A percentile compares a stretch with the other conserved stretches of the same genome.
These are phyloP conservation scores for Vaccinium vitisidaea DNA, from an alignment of 148 eudicot species.

Conservation along the genomic window DNA sequence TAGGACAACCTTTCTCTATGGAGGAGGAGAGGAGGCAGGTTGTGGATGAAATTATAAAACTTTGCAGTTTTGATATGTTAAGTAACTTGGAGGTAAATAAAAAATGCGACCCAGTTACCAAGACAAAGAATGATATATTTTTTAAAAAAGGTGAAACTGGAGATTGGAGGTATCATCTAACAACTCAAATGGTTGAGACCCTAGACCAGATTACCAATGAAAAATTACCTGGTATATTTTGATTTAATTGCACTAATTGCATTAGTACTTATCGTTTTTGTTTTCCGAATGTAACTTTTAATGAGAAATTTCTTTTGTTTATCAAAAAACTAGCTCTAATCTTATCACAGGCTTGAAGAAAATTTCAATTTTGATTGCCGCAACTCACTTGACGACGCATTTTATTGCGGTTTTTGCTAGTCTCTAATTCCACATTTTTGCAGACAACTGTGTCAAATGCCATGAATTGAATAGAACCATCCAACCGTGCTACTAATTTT, in stretches of 20 bases:
- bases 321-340: too few species aligned
- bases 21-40: neutral
- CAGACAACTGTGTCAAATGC: too few species aligned
- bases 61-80: neutral
- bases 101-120: neutral
- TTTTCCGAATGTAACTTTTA: too few species aligned
- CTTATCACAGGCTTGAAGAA: too few species aligned
- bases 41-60: neutral
- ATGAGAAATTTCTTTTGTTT: too few species aligned
- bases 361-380: too few species aligned
- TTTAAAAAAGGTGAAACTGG: neutral
- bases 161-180: neutral
- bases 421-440: too few species aligned
- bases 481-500: too few species aligned
- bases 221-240: neutral
- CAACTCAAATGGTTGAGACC: neutral
- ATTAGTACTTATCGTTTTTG: too few species aligned
- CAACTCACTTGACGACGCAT: too few species aligned
- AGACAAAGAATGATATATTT: neutral
- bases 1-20: neutral
- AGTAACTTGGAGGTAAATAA: neutral
- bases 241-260: neutral
- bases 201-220: neutral
- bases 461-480: too few species aligned
- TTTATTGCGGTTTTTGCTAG: too few species aligned